Conservation (phyloP, 192 early-diverging fungal species). For the Haplosporangium gracile region DNA sequence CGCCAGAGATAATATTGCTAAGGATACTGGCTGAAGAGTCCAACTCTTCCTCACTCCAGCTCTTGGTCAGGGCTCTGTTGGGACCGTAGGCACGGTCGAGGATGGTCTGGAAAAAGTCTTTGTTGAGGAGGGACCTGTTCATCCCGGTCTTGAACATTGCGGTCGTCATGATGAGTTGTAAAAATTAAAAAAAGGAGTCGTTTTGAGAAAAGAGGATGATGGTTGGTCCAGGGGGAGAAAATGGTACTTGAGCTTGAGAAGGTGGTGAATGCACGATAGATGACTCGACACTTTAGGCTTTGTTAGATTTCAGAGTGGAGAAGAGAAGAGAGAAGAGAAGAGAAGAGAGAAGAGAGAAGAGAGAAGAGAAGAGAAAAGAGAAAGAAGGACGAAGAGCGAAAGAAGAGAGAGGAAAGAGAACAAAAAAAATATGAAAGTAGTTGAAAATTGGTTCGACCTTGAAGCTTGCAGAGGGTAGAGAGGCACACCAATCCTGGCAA, state of each 20-base stretch:
- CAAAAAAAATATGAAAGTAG: neutral
- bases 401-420: neutral
- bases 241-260: neutral
- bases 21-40: conserved; percentile 53
- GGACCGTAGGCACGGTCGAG: conserved; percentile 47
- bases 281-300: neutral
- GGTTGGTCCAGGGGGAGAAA: neutral
- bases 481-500: neutral
- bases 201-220: neutral
- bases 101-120: conserved; percentile 48
- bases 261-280: neutral
- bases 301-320: neutral
- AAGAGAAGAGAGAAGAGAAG: neutral
- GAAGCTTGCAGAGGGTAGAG: neutral
- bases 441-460: neutral
- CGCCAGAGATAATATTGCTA: conserved; percentile 49
- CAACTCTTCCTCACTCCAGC: conserved; percentile 38
- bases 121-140: conserved; percentile 48
- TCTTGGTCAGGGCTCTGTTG: conserved; percentile 13
- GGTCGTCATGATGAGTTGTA: conserved; percentile 36
- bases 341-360: neutral
- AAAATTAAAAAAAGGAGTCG: neutral
- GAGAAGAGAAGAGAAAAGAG: neutral
- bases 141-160: conserved; percentile 56
- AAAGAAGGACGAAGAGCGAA: neutral